Conservation (phyloP, 495 filamentous ascomycete genomes). For the Penicillium lagena region DNA sequence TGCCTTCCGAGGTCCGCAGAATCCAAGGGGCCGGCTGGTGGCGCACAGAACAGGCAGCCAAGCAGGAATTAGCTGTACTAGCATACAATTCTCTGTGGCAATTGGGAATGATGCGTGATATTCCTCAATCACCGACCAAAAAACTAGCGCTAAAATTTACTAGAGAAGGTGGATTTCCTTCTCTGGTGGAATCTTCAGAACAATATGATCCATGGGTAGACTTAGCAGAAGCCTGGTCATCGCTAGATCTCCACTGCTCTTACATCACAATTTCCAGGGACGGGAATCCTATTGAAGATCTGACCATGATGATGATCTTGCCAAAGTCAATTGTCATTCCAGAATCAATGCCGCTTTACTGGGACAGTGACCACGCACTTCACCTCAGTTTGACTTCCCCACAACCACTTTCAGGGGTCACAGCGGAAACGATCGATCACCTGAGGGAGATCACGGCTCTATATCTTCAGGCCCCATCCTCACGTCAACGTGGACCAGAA, state of each 20-base stretch:
- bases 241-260: conserved; percentile 25
- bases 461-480: conserved; percentile 43
- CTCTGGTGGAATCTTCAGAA: conserved; percentile 43
- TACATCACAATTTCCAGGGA: conserved; percentile 22
- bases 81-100: conserved; percentile 67
- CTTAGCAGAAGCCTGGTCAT: conserved; percentile 50
- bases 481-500: conserved; percentile 22
- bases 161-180: conserved; percentile 8
- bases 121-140: conserved; percentile 58
- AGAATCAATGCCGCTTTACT: conserved; percentile 39
- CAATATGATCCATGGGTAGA: conserved; percentile 61
- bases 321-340: conserved; percentile 38
- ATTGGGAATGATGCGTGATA: conserved; percentile 68
- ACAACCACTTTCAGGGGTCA: conserved; percentile 3
- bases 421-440: conserved; percentile 6
- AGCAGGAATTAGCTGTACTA: conserved; percentile 77
- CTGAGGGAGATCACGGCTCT: conserved; percentile 40
- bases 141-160: conserved; percentile 14
- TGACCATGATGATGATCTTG: conserved; percentile 39
- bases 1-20: conserved; percentile 56
- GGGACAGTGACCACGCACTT: conserved; percentile 39
- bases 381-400: conserved; percentile 27
- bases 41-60: conserved; percentile 68
- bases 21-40: conserved; percentile 49
- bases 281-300: conserved; percentile 15